Evolutionary conservation across 129 eudicot species (phyloP).

Genomic region (Chrysanthemum lavandulifolium): DNA sequence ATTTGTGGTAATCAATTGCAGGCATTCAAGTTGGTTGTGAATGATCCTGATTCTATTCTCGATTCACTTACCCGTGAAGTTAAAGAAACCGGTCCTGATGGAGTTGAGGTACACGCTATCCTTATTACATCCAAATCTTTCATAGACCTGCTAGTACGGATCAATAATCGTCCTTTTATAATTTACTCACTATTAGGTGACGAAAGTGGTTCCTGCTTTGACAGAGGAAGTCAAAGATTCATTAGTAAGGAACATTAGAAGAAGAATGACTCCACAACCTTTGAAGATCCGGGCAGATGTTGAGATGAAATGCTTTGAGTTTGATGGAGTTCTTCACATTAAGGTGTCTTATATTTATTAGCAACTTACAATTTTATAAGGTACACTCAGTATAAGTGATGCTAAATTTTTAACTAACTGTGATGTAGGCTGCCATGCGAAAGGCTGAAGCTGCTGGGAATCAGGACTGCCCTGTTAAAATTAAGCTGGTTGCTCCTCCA

Average conservation of each 20-base stretch:
- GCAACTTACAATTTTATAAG: slow-evolving; percentile 11
- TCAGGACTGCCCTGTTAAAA: slow-evolving; percentile 90
- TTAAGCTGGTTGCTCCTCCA: slow-evolving; percentile 91
- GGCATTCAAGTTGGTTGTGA: slow-evolving; percentile 86
- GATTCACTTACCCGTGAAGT: slow-evolving; percentile 83
- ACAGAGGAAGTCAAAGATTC: slow-evolving; percentile 85
- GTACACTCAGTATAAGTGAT: slow-evolving; percentile 18
- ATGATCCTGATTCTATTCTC: slow-evolving; percentile 82
- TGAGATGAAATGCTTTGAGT: slow-evolving; percentile 92
- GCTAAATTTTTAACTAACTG: not conserved
- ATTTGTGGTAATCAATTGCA: slow-evolving; percentile 25
- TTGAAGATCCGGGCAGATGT: slow-evolving; percentile 91
- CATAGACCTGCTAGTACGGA: slow-evolving; percentile 1
- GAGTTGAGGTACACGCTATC: slow-evolving; percentile 63
- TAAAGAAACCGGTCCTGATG: slow-evolving; percentile 84
- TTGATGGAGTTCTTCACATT: slow-evolving; percentile 96
- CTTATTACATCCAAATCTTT: slow-evolving; percentile 3
- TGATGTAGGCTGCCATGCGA: slow-evolving; percentile 86
- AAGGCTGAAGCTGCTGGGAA: slow-evolving; percentile 98
- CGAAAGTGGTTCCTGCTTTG: slow-evolving; percentile 81
- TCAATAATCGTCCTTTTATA: not conserved
- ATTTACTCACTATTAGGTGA: slow-evolving; percentile 49
- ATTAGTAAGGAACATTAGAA: slow-evolving; percentile 74
- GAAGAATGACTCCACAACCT: slow-evolving; percentile 98
- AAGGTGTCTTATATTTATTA: slow-evolving; percentile 49